Conservation (phyloP, 371 early-diverging fungal species). For the Mortierella sp. region DNA sequence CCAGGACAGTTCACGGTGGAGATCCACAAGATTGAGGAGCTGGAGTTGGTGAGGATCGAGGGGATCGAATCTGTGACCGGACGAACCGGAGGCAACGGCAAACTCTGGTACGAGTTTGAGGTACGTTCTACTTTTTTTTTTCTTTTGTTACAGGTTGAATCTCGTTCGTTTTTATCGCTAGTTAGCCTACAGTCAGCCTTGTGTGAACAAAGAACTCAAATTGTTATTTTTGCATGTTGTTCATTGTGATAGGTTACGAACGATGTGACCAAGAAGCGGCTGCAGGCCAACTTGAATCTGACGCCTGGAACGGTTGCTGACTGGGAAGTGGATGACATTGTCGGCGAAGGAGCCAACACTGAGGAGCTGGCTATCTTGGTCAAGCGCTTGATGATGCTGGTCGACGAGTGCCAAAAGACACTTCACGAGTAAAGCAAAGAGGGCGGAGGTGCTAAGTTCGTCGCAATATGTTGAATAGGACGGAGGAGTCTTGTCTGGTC, state of each 20-base stretch:
- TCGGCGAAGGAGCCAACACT: slow-evolving; percentile 24
- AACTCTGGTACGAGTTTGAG: slow-evolving; percentile 48
- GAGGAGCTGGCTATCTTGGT: slow-evolving; percentile 27
- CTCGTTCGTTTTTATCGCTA: neutral
- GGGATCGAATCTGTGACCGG: slow-evolving; percentile 33
- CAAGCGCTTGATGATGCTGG: slow-evolving; percentile 22
- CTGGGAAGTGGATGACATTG: slow-evolving; percentile 30
- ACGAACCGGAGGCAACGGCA: slow-evolving; percentile 15
- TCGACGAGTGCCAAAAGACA: slow-evolving; percentile 26
- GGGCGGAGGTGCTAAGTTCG: neutral
- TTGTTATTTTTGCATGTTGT: neutral
- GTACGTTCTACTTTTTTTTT: slow-evolving; percentile 7
- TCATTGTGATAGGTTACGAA: slow-evolving; percentile 19
- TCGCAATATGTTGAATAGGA: neutral
- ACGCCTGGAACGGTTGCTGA: slow-evolving; percentile 38
- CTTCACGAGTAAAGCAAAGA: slow-evolving; percentile 6
- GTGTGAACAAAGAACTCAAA: neutral
- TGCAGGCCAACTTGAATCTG: slow-evolving; percentile 29
- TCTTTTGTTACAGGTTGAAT: neutral
- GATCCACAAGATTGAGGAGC: slow-evolving; percentile 38
- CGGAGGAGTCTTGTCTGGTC: too few species aligned
- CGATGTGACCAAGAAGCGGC: slow-evolving; percentile 4
- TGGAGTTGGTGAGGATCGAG: slow-evolving; percentile 17
- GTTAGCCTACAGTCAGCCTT: neutral
- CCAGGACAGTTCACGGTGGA: slow-evolving; percentile 17